Conservation (phyloP, 1,284 basidiomycete genomes). For the Boletus sp. region DNA sequence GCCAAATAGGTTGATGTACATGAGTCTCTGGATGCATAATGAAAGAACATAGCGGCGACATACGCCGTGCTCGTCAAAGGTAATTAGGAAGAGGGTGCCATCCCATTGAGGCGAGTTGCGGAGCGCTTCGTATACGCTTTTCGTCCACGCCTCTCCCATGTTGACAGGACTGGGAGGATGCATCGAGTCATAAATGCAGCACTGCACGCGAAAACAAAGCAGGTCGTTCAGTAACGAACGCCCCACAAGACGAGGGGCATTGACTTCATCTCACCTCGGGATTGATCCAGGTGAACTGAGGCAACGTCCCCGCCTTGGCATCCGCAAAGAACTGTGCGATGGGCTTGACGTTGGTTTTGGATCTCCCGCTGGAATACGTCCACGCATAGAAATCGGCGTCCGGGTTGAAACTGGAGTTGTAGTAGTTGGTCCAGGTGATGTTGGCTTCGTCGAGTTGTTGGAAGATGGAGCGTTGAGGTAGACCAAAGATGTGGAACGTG, state of each 20-base stretch:
- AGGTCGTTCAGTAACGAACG: background rate
- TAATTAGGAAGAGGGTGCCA: conserved; percentile 19
- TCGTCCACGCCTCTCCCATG: conserved; percentile 26
- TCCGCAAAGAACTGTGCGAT: conserved; percentile 21
- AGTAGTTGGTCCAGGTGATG: conserved; percentile 27
- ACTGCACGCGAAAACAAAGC: conserved; percentile 4
- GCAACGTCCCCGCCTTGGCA: conserved; percentile 23
- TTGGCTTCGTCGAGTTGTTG: conserved; percentile 29
- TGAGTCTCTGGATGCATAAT: background rate
- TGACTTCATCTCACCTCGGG: conserved; percentile 18
- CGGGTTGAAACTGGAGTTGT: conserved; percentile 28
- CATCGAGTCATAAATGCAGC: conserved; percentile 27
- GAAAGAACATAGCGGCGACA: background rate
- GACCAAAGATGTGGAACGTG: conserved; percentile 20
- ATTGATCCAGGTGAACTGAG: conserved; percentile 28
- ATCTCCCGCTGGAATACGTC: conserved; percentile 23
- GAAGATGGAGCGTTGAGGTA: conserved; percentile 28
- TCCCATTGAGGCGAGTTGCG: conserved; percentile 27
- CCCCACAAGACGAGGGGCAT: background rate
- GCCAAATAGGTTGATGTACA: background rate
- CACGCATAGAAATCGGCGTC: conserved; percentile 24
- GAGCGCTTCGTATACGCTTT: conserved; percentile 24
- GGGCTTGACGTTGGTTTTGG: conserved; percentile 17
- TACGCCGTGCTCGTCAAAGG: conserved; percentile 28
- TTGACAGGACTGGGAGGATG: conserved; percentile 28